phyloP scores from a whole-genome alignment of 2,329 filamentous ascomycete genomes.

The Myrmaecium sp. region DNA sequence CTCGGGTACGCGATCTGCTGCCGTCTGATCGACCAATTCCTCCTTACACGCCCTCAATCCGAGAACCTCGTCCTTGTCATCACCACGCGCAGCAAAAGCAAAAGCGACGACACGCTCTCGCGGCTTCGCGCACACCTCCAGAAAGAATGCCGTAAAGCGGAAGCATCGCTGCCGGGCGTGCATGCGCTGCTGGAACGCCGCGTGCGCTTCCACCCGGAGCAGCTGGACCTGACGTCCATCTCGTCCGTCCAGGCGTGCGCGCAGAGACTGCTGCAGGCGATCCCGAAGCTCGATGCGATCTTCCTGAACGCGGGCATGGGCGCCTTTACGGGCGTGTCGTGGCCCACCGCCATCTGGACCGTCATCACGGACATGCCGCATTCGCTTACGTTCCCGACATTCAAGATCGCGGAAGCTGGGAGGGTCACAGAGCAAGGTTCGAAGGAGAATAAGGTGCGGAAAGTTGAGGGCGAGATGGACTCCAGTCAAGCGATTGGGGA shows the following conservation, averaged over 20 bases:
- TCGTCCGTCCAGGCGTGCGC: conserved; percentile 38
- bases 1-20: conserved; percentile 72
- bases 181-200: conserved; percentile 22
- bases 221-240: conserved; percentile 40
- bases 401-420: conserved; percentile 48
- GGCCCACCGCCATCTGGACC: conserved; percentile 38
- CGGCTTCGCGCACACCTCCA: conserved; percentile 47
- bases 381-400: conserved; percentile 61
- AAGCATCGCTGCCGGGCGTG: conserved; percentile 19
- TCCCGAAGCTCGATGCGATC: conserved; percentile 60
- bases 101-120: conserved; percentile 55
- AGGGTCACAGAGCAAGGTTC: conserved; percentile 37
- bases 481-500: conserved; percentile 46
- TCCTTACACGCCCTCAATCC: conserved; percentile 45
- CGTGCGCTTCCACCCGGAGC: conserved; percentile 38
- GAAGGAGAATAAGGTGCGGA: conserved; percentile 5
- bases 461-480: conserved; percentile 4
- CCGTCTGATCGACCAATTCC: conserved; percentile 80
- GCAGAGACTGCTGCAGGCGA: conserved; percentile 32
- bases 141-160: conserved; percentile 22
- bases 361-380: conserved; percentile 47
- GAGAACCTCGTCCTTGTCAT: conserved; percentile 64
- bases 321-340: conserved; percentile 69
- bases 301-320: conserved; percentile 82
- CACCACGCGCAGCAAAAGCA: conserved; percentile 60